These are phyloP conservation scores for Oryza longistaminata DNA, from an alignment of 176 grass and related monocot species.

Conservation along the genomic window DNA sequence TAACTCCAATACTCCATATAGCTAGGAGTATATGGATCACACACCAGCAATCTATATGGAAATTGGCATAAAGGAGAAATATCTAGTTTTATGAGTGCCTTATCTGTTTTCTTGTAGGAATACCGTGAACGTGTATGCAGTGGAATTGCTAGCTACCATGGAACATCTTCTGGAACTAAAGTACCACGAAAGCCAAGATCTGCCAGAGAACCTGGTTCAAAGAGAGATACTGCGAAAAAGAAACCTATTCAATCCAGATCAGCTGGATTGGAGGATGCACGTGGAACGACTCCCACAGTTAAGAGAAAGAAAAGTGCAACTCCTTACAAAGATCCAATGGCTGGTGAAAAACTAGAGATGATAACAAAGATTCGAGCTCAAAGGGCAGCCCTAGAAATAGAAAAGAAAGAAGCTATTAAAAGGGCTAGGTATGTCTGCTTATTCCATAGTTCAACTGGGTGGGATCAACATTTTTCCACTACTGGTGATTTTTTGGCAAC, in stretches of 20 bases:
- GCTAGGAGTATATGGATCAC: not conserved
- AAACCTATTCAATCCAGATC: constrained; percentile 40
- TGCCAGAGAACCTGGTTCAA: constrained; percentile 37
- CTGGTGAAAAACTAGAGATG: constrained; percentile 77
- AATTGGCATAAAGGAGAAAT: not conserved
- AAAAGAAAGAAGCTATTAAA: constrained; percentile 69
- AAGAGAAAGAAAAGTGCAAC: constrained; percentile 61
- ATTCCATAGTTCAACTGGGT: constrained; percentile 1
- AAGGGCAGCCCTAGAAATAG: constrained; percentile 60
- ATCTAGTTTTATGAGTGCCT: constrained; percentile 8
- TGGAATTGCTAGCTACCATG: constrained; percentile 73
- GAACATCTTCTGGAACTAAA: constrained; percentile 47
- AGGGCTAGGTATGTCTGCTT: constrained; percentile 77
- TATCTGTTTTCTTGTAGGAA: constrained; percentile 48
- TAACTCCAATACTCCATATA: not conserved
- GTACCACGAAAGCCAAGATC: constrained; percentile 55
- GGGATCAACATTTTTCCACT: not conserved
- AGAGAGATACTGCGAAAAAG: constrained; percentile 38
- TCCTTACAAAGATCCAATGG: constrained; percentile 90
- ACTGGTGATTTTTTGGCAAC: not conserved
- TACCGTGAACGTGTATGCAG: constrained; percentile 86
- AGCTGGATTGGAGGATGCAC: constrained; percentile 26
- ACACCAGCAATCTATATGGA: not conserved
- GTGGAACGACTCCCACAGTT: constrained; percentile 29
- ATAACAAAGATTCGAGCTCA: constrained; percentile 82